phyloP scores from a whole-genome alignment of 495 filamentous ascomycete genomes.

The Lasiosphaeriaceae sp. region DNA sequence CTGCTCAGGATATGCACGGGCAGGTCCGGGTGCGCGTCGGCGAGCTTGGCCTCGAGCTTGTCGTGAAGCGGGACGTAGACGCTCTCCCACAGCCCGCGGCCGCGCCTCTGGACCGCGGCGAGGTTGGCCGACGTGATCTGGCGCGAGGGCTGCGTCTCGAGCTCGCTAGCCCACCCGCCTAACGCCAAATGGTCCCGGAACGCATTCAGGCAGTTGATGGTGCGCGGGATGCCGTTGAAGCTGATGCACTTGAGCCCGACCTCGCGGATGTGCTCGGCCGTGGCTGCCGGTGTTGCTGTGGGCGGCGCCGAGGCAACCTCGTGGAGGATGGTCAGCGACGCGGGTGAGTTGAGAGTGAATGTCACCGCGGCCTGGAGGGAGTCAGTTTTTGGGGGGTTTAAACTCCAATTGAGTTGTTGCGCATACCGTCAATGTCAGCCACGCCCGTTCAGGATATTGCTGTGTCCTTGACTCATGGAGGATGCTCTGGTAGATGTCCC shows the following conservation, averaged over 20 bases:
- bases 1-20: conserved; percentile 69
- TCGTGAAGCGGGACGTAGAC: conserved; percentile 68
- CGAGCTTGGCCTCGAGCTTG: conserved; percentile 64
- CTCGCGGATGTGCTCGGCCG: conserved; percentile 73
- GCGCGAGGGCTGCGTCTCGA: conserved; percentile 50
- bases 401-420: background rate
- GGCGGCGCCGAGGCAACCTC: conserved; percentile 33
- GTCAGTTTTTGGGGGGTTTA: background rate
- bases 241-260: conserved; percentile 78
- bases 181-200: conserved; percentile 51
- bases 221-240: conserved; percentile 80
- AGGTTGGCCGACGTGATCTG: conserved; percentile 47
- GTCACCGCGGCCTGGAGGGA: conserved; percentile 29
- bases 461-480: conserved; percentile 49
- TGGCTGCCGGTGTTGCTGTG: conserved; percentile 38
- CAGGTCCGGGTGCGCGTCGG: conserved; percentile 67
- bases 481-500: conserved; percentile 57
- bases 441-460: conserved; percentile 56
- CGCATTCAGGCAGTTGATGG: conserved; percentile 70
- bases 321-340: conserved; percentile 37
- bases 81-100: conserved; percentile 61
- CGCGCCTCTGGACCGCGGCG: conserved; percentile 47
- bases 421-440: conserved; percentile 60
- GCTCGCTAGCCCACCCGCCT: conserved; percentile 23
- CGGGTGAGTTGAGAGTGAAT: conserved; percentile 36